Evolutionary conservation across 176 grass and related monocot genomes (phyloP), one percentile per base, ranked within the genome.

Genomic region (Carex pumila): DNA sequence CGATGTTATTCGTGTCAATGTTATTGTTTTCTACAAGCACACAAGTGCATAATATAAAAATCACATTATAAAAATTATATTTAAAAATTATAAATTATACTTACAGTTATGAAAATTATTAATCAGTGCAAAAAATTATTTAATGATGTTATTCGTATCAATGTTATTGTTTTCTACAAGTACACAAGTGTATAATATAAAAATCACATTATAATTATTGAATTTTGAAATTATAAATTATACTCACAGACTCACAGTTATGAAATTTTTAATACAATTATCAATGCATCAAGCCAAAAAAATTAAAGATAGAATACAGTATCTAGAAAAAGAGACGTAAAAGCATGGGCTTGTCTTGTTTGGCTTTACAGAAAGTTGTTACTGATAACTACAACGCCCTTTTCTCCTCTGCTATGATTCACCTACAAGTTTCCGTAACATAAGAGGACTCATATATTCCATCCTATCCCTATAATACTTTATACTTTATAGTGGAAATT

Each of bases 351-450:
- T 5, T 57, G 29, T 57, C 73, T 57, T 78, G 52, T 78, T 78
- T 57, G 30, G 22, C 25, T 78, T 78, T 34, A 17, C 52, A 78
- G 36, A 57, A 78, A 78, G 73, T 36, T 14, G 29, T 29, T 75
- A 55, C 7, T 57, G 29, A 56, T 77, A 56, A 77, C 25, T 56
- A 56, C 50, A 32, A 14, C 12, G 55, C 13, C 68, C 22, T 57
- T 71, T 78, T 17, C 6, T 57, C 34, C 19, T 57, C 22, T 56
- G 29, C 50, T 56, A 57, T 78, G 50, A 57, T 57, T 78, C 52
- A 54, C 50, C 50, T 32, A 78, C 52, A 78, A 78, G 52, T 78
- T 32, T 78, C 14, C 30, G 10, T 78, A 78, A 74, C 71, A 53
- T 36, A 57, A 57, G 50, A 34, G 3, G 30, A 74, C 31, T 50